A percentile compares a stretch with the other conserved stretches of the same genome.
Conservation (phyloP, 2,329 filamentous ascomycete genomes). For the Dichotomopilus funicola region DNA sequence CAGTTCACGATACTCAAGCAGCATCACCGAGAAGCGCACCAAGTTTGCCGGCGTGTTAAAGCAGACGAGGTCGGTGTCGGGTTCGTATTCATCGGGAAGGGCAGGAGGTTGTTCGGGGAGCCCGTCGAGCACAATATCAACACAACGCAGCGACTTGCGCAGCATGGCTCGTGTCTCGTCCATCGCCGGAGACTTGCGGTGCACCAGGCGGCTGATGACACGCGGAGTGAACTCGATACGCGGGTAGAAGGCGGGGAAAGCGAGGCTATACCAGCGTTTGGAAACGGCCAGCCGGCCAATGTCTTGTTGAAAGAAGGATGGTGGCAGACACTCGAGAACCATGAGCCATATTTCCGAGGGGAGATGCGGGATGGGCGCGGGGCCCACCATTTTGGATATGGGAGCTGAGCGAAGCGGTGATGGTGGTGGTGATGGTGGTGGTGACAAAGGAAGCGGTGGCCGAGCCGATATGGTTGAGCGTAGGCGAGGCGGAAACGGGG, state of each 20-base stretch:
- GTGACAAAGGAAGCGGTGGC: neutral
- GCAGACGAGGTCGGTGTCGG: neutral
- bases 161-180: slow-evolving; percentile 9
- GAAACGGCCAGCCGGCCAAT: slow-evolving; percentile 17
- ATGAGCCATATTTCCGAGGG: slow-evolving; percentile 20
- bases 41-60: slow-evolving; percentile 18
- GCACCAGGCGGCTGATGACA: slow-evolving; percentile 18
- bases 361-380: slow-evolving; percentile 5
- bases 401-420: too few species aligned
- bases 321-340: slow-evolving; percentile 16
- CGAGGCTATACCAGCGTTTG: slow-evolving; percentile 18
- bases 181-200: slow-evolving; percentile 10
- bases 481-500: too few species aligned
- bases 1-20: slow-evolving; percentile 14
- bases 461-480: too few species aligned
- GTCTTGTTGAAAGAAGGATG: slow-evolving; percentile 20
- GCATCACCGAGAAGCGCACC: slow-evolving; percentile 8
- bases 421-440: neutral
- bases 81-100: neutral
- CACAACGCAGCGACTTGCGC: slow-evolving; percentile 10
- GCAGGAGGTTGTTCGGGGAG: neutral
- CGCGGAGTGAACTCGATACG: slow-evolving; percentile 18
- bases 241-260: slow-evolving; percentile 13
- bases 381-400: neutral
- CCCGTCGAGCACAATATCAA: slow-evolving; percentile 17